Evolutionary conservation across 2,329 filamentous ascomycete genomes (phyloP).

Genomic region (Ophioceras dolichostomum): DNA sequence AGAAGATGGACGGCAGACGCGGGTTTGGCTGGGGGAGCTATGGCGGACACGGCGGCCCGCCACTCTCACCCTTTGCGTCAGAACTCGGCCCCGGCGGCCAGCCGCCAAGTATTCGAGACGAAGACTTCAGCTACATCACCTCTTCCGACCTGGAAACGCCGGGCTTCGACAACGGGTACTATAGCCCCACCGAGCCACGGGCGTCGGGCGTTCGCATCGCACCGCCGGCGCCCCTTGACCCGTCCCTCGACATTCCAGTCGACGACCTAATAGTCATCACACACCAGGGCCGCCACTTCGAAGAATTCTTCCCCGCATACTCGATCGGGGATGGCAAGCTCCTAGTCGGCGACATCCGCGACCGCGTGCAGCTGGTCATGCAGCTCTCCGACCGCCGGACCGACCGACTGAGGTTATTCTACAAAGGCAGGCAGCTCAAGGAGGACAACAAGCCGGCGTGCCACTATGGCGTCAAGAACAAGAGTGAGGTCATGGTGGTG

Average conservation of each 20-base stretch:
- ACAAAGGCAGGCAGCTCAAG: conserved; percentile 61
- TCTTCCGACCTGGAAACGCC: conserved; percentile 52
- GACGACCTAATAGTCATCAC: conserved; percentile 63
- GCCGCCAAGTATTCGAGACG: conserved; percentile 52
- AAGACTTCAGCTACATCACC: conserved; percentile 77
- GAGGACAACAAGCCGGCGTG: conserved; percentile 44
- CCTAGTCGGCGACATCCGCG: conserved; percentile 50
- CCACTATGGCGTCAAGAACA: conserved; percentile 49
- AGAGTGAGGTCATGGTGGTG: conserved; percentile 48
- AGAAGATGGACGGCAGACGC: conserved; percentile 9
- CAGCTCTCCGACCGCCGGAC: conserved; percentile 41
- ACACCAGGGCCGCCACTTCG: conserved; percentile 52
- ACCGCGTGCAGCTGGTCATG: conserved; percentile 56
- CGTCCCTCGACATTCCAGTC: conserved; percentile 27
- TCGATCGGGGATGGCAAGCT: conserved; percentile 65
- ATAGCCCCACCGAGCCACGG: conserved; percentile 24
- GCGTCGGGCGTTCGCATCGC: conserved; percentile 6
- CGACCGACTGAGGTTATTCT: conserved; percentile 52
- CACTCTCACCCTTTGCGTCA: conserved; percentile 40
- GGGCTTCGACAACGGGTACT: conserved; percentile 20
- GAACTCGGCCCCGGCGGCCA: conserved; percentile 27
- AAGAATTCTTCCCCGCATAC: conserved; percentile 62
- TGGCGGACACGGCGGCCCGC: conserved; percentile 8
- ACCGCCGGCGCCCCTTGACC: conserved; percentile 6
- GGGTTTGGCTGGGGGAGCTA: conserved; percentile 38